Evolutionary conservation across 1,139 yeast genomes (phyloP), one percentile per base, ranked within the genome.

Genomic region (Wickerhamomyces sp.): DNA sequence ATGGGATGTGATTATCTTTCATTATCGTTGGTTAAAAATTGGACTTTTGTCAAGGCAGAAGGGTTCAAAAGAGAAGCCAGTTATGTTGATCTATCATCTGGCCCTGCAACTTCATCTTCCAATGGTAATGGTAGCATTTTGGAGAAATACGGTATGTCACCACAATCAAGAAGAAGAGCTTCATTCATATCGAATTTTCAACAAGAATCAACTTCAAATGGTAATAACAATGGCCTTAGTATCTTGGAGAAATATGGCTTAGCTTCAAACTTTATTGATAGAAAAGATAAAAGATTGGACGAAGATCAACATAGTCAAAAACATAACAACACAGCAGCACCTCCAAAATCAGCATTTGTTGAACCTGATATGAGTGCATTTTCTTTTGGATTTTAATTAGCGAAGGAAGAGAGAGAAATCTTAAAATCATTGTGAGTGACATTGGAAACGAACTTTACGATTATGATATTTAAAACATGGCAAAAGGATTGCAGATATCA

Each of bases 1-100:
- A 87, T 89, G 95, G 97, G 97, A 0, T 89, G 97, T 61, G 95
- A 89, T 48, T 73, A 78, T 44, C 57, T 89, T 31, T 79, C 89
- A 0, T 54, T 85, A 15, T 69, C 78, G 31, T 56, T 88, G 33
- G 62, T 84, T 4, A 64, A 65, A 33, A 75, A 73, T 40, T 89
- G 96, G 96, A 61, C 62, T 22, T 89, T 88, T 51, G 58, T 67
- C 22, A 57, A 47, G 26, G 31, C 44, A 10, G 46, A 41, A 6
- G 36, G 41, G 10, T 24, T 33, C 23, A 43, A 38, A 35, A 45
- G 36, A 31, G 36, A 37, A 8, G 35, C 41, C 33, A 34, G 37
- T 34, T 25, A 33, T 23, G 15, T 31, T 4, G 38, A 40, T 7
- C 21, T 40, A 16, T 35, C 30, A 34, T 18, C 40, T 32, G 21